Base-by-base conservation (phyloP, 169 alveolate genomes). In the Plasmodium vivax region DNA sequence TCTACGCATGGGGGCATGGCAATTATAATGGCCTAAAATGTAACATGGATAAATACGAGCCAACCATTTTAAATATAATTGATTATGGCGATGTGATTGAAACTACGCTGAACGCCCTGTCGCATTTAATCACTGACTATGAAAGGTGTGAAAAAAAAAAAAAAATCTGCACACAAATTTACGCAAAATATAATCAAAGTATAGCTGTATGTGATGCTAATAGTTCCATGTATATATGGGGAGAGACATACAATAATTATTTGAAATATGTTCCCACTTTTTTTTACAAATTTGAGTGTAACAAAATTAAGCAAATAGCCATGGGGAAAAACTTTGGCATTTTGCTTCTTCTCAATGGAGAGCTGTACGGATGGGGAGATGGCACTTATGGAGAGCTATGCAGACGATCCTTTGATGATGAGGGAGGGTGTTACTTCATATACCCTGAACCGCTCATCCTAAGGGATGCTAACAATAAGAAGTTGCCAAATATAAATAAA, bases 381-480 rank as follows among this genome's bases (percentile, higher is more conserved):
- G 95, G 97, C n/a, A 96, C 98, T 2, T 96, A 96, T 85, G 98
- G 98, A 14, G 98, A 96, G 47, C 83, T 92, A 73, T 77, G 94
- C 72, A 56, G 92, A 27, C 16, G 82, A 5, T 74, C 94, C 16
- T 83, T 84, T 32, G 80, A 80, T 19, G 74, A 90, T 90, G 94
- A 90, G 14, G 91, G 84, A 12, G 94, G 94, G 1, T 79, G 91
- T 19, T 90, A 90, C 81, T 90, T 62, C 80, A 91, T 96, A 14
- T 91, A 94, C 81, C 94, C 95, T 54, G 91, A 91, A 51, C 94
- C 68, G 5, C 93, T 94, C 4, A 93, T 95, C 23, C 94, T 96
- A 83, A 54, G 96, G 38, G 96, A 92, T 58, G 80, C 96, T 43
- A 87, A 88, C 45, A 93, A 91, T 93, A 84, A 83, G 12, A 56